Percentiles rank a stretch among this genome's conserved stretches.
Conservation (phyloP, 2,329 filamentous ascomycete genomes). For the Alternaria infectoria region DNA sequence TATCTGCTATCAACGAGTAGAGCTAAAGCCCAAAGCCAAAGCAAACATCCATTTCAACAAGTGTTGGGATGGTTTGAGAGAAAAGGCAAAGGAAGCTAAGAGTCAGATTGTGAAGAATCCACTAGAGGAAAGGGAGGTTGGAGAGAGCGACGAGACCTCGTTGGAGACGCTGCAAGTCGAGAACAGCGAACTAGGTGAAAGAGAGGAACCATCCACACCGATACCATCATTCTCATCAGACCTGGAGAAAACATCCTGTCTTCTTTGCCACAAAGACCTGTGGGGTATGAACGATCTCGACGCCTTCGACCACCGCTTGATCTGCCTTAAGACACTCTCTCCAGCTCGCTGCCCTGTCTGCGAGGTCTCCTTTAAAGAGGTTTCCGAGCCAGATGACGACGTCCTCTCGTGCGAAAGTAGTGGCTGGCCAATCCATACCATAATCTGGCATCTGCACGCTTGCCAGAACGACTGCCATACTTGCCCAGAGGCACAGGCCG, state of each 20-base stretch:
- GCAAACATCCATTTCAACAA: not conserved
- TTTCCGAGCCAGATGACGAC: not conserved
- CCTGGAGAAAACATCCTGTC: not conserved
- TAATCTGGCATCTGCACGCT: not conserved
- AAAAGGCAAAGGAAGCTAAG: not conserved
- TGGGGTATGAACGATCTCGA: not conserved
- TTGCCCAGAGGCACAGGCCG: not conserved
- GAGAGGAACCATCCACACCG: not conserved
- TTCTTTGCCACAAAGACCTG: not conserved
- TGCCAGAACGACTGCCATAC: not conserved
- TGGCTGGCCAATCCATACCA: not conserved
- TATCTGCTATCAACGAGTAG: not conserved
- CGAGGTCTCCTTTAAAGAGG: not conserved
- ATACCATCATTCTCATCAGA: not conserved
- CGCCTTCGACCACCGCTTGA: not conserved
- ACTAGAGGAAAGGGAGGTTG: not conserved
- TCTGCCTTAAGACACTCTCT: not conserved
- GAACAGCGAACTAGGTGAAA: not conserved
- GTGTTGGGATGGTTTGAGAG: not conserved
- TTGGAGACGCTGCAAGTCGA: not conserved
- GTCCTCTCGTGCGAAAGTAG: not conserved
- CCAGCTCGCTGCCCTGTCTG: not conserved
- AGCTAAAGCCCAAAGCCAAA: not conserved
- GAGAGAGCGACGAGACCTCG: not conserved
- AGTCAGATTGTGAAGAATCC: not conserved